phyloP scores from a whole-genome alignment of 208 protist genomes.

The Polymyxa betae region DNA sequence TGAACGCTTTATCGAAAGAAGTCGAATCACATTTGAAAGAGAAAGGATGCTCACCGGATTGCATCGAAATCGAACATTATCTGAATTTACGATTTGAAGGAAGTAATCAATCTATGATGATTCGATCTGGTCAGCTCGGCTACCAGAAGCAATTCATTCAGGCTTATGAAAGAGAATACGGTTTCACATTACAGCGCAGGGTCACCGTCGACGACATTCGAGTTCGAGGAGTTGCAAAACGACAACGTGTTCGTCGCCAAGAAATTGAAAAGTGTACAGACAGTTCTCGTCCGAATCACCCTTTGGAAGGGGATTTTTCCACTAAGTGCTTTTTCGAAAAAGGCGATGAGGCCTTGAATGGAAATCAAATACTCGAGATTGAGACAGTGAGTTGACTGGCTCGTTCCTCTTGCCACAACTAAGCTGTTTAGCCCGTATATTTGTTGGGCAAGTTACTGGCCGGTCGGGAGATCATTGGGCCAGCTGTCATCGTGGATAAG shows the following conservation, averaged over 20 bases:
- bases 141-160: background rate
- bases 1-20: background rate
- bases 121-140: slow-evolving; percentile 58
- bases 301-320: background rate
- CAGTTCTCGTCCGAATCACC: too few species aligned
- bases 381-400: background rate
- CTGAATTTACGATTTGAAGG: slow-evolving; percentile 77
- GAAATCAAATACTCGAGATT: background rate
- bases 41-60: background rate
- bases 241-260: background rate
- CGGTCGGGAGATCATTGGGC: slow-evolving; percentile 72
- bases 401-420: background rate
- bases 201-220: slow-evolving; percentile 88
- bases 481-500: slow-evolving; percentile 85
- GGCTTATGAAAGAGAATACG: slow-evolving; percentile 39
- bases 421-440: slow-evolving; percentile 71
- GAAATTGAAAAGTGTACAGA: background rate
- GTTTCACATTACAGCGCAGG: slow-evolving; percentile 73
- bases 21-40: background rate
- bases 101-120: slow-evolving; percentile 87
- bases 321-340: background rate
- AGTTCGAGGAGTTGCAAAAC: slow-evolving; percentile 75
- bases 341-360: background rate
- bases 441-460: slow-evolving; percentile 63
- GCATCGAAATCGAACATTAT: background rate